A percentile compares a stretch with the other conserved stretches of the same genome.
These are phyloP conservation scores for Oenanthe sinensis DNA, from an alignment of 129 eudicot species.

Conservation along the genomic window DNA sequence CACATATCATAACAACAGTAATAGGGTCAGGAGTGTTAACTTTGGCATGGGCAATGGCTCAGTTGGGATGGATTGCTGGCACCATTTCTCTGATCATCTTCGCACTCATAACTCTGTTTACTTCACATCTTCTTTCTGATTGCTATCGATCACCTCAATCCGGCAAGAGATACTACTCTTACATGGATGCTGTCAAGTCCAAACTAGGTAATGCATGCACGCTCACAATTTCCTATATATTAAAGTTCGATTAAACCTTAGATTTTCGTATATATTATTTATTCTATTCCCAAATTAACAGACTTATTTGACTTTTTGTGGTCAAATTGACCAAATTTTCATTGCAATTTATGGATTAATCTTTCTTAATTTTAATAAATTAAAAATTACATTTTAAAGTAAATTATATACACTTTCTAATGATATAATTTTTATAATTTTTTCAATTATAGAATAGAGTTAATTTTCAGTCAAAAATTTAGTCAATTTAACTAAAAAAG, in stretches of 20 bases:
- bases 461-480: too few relatives aligned
- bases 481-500: too few relatives aligned
- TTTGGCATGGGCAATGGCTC: neutral
- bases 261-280: neutral
- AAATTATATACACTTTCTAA: too few relatives aligned
- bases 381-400: too few relatives aligned
- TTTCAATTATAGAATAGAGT: too few relatives aligned
- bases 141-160: constrained; percentile 1
- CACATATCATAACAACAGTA: neutral
- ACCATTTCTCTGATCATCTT: neutral
- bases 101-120: neutral
- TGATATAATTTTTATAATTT: too few relatives aligned
- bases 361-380: too few relatives aligned
- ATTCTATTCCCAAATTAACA: neutral
- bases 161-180: neutral
- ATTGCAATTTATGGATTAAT: too few relatives aligned
- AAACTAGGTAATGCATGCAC: neutral
- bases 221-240: neutral
- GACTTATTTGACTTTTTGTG: too few relatives aligned
- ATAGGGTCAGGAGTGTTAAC: neutral
- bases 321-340: too few relatives aligned
- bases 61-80: constrained; percentile 2
- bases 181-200: constrained; percentile 4
- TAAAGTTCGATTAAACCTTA: neutral
- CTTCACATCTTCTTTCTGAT: neutral